Base-by-base conservation (phyloP, 305 asterid genomes). In the Striga hermonthica region DNA sequence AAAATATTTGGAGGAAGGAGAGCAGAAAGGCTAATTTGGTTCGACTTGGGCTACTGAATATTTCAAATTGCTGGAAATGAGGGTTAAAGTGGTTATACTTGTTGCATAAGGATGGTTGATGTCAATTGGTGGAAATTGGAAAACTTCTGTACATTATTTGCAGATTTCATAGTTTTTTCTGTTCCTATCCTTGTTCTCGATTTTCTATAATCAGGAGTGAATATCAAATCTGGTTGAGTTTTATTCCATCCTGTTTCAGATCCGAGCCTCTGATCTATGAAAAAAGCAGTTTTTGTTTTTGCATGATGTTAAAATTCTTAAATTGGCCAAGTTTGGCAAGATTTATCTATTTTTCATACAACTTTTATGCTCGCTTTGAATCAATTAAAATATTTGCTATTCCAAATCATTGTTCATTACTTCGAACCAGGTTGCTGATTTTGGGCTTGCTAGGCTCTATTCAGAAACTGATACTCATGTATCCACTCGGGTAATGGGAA, bases 401-500 rank as follows among this genome's bases (percentile, higher is more conserved):
- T 31, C 62, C 52, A 13, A 64, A 62, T 58, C 4, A 58, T 60
- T 31, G 64, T 66, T 61, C 43, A 67, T 67, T 57, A 64, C 71
- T 59, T 43, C 59, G 57, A 73, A 49, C 69, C 84, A 91, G 98
- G 96, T 91, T 65, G 98, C 98, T 39, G 98, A 91, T 81, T 91
- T 91, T 57, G 98, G 98, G 80, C 95, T 91, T 69, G 96, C 98
- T 28, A 89, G 95, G 75, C 77, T 91, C 72, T 80, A 82, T 75
- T 78, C 84, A 64, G 98, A 91, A 60, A 72, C 86, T 12, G 93
- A 91, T 66, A 91, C 96, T 65, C 96, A 89, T 61, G 91, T 91
- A 65, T 91, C 98, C 62, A 91, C 98, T 58, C 89, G 96, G 49
- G 95, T 89, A 16, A 91, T 91, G 98, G 98, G 98, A 76, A 91